Evolutionary conservation across 1,139 yeast genomes (phyloP), one percentile per base, ranked within the genome.

Genomic region (Yamadazyma sp.): DNA sequence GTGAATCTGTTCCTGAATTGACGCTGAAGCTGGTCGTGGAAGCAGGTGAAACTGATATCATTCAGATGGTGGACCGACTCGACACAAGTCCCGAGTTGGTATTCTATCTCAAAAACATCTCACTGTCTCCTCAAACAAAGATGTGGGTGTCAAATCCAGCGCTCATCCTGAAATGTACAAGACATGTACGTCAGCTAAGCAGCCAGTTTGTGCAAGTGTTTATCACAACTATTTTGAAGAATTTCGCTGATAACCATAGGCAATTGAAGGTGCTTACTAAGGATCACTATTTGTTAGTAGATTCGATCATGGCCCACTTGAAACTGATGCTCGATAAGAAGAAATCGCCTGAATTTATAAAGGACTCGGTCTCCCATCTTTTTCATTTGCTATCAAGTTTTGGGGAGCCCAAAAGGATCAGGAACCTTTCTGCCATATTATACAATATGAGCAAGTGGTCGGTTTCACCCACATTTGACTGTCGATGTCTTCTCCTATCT

Each of bases 341-440:
- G 9, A 18, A 25, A 18, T 20, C 32, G 5, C 18, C 26, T 5
- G 31, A 22, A 3, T 14, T 15, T 12, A 22, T 23, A 12, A 22
- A 6, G n/a, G 25, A 23, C 4, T 10, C 16, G 3, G 28, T 23
- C 3, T 8, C 27, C 9, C 14, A 23, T 10, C 16, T 32, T 12
- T 22, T 14, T n/a, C n/a, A 5, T 7, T 35, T 48, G 5, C 16
- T 42, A 10, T 32, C 38, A 1, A 45, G 49, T 17, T 58, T 54
- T 43, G 50, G 51, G 8, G 63, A 63, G 37, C 32, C 39, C 7
- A 64, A 61, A 39, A 47, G 73, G 36, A 51, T 66, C 8, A 50
- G 62, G 39, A 63, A 63, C 42, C 36, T 64, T 4, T 58, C 69
- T 4, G 58, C 60, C 42, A 37, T 64, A 4, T 43, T 54, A 23